Evolutionary conservation across 805 yeast species (phyloP).

Genomic region (Teunomyces funiuensis): DNA sequence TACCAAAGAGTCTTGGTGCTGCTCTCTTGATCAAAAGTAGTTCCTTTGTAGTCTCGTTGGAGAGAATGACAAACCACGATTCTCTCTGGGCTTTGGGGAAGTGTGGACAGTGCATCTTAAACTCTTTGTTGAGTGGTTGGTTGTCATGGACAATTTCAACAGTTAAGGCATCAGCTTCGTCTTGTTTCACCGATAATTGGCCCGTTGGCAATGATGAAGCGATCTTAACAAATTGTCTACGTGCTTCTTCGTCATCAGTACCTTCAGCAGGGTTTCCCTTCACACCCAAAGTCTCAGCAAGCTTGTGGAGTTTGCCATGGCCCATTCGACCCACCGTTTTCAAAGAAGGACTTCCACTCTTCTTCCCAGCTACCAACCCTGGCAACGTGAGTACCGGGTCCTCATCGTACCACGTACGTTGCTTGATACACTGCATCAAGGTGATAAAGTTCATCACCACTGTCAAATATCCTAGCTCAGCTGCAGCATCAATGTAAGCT

Average conservation of each 20-base stretch:
- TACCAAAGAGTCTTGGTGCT: constrained; percentile 50
- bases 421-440: constrained; percentile 85
- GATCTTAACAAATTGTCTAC: constrained; percentile 51
- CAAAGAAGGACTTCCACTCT: constrained; percentile 22
- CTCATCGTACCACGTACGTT: constrained; percentile 82
- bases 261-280: constrained; percentile 26
- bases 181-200: constrained; percentile 41
- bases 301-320: constrained; percentile 28
- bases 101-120: constrained; percentile 69
- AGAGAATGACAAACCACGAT: constrained; percentile 80
- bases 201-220: constrained; percentile 66
- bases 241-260: constrained; percentile 8
- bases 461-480: constrained; percentile 73
- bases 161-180: constrained; percentile 28
- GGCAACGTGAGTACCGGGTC: constrained; percentile 62
- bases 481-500: constrained; percentile 85
- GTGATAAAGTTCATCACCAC: constrained; percentile 62
- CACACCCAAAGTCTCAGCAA: constrained; percentile 44
- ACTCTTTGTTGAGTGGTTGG: constrained; percentile 51
- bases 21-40: constrained; percentile 72
- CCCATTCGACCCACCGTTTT: constrained; percentile 45
- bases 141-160: constrained; percentile 58
- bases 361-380: constrained; percentile 30
- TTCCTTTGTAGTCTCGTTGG: constrained; percentile 51
- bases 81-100: constrained; percentile 92